Conservation (phyloP, 352 stramenopile species). For the Phytophthora sp. region DNA sequence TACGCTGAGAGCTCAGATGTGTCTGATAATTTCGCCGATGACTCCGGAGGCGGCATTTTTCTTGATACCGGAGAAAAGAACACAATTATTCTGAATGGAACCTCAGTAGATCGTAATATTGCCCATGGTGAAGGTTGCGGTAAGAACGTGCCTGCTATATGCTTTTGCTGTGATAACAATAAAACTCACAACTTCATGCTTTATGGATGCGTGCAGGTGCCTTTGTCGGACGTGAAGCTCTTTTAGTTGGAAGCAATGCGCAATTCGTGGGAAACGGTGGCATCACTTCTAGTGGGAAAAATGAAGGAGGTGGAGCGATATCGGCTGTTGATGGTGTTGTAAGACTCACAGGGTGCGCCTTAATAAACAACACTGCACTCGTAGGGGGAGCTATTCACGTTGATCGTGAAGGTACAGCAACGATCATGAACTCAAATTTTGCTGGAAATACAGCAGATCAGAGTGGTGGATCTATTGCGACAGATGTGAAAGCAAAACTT, state of each 20-base stretch:
- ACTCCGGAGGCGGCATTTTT: conserved; percentile 63
- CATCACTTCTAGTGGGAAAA: conserved; percentile 56
- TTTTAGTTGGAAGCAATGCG: conserved; percentile 22
- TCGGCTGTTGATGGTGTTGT: conserved; percentile 44
- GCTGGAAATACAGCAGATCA: conserved; percentile 52
- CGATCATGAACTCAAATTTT: conserved; percentile 36
- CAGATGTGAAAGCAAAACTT: conserved; percentile 20
- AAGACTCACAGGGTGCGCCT: conserved; percentile 31
- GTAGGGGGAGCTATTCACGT: conserved; percentile 50
- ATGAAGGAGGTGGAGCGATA: conserved; percentile 61
- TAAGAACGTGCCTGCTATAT: too few species aligned
- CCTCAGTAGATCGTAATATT: conserved; percentile 40
- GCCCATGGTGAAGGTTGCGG: conserved; percentile 55
- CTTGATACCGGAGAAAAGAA: conserved; percentile 58
- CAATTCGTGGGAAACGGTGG: conserved; percentile 50
- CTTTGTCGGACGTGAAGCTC: conserved; percentile 55
- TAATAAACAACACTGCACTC: conserved; percentile 59
- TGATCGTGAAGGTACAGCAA: conserved; percentile 37
- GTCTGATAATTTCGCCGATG: conserved; percentile 55
- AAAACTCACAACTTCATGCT: neutral
- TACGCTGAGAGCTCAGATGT: conserved; percentile 32
- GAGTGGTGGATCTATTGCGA: conserved; percentile 47
- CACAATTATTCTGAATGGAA: conserved; percentile 32
- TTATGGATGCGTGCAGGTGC: conserved; percentile 29
- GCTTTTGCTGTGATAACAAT: too few species aligned